phyloP scores from a whole-genome alignment of 352 stramenopile species.

The Pythium monospermum region DNA sequence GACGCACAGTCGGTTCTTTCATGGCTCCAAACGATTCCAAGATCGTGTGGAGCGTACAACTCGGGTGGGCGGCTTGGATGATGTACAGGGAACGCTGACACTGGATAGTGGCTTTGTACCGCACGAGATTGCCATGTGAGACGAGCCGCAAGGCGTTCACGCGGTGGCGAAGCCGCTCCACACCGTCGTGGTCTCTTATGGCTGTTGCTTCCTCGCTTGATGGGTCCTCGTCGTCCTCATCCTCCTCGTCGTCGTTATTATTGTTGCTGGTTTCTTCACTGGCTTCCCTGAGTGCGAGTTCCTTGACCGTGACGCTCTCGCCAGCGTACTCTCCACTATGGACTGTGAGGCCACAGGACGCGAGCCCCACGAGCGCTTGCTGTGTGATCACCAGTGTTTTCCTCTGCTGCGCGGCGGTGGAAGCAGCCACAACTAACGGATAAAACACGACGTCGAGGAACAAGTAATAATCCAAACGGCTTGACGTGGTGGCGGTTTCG shows the following conservation, averaged over 20 bases:
- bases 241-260: background rate
- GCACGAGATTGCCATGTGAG: constrained; percentile 37
- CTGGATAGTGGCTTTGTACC: constrained; percentile 35
- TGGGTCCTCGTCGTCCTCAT: too few species aligned
- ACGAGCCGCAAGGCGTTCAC: constrained; percentile 40
- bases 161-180: constrained; percentile 19
- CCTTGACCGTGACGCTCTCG: constrained; percentile 6
- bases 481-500: constrained; percentile 1
- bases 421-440: constrained; percentile 21
- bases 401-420: background rate
- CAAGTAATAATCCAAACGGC: constrained; percentile 28
- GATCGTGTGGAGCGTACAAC: constrained; percentile 52
- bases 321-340: background rate
- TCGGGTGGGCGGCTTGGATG: constrained; percentile 29
- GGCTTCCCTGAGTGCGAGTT: background rate
- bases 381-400: constrained; percentile 7
- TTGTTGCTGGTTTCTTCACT: background rate
- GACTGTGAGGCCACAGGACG: constrained; percentile 2
- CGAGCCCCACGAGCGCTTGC: background rate
- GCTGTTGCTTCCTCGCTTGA: too few species aligned
- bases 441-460: constrained; percentile 61
- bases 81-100: constrained; percentile 30
- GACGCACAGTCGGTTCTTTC: constrained; percentile 65
- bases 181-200: too few species aligned
- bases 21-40: constrained; percentile 64